These are phyloP conservation scores for Sordariomycetes sp. DNA, from an alignment of 2,329 filamentous ascomycete species.

Conservation along the genomic window DNA sequence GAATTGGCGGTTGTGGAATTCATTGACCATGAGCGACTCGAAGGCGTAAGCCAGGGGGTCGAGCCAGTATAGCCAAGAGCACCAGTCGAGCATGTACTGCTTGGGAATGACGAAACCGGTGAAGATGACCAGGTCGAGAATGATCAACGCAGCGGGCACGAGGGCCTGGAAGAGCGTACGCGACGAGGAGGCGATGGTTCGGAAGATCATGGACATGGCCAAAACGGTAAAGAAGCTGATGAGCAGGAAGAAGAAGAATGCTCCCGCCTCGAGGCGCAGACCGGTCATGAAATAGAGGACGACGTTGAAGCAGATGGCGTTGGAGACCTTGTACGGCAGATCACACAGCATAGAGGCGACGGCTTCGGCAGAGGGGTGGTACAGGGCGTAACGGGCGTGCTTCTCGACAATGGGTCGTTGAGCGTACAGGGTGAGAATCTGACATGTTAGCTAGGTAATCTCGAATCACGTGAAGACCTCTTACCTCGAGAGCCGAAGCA, in stretches of 20 bases:
- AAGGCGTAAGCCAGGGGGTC: constrained; percentile 76
- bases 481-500: constrained; percentile 63
- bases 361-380: constrained; percentile 86
- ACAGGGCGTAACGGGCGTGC: constrained; percentile 76
- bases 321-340: constrained; percentile 68
- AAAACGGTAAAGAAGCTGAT: constrained; percentile 66
- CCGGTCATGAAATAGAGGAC: constrained; percentile 83
- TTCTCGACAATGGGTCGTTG: constrained; percentile 92
- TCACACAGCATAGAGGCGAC: constrained; percentile 79
- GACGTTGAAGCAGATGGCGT: constrained; percentile 68
- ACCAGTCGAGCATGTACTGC: constrained; percentile 69
- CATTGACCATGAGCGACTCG: constrained; percentile 73
- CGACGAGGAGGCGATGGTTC: constrained; percentile 69
- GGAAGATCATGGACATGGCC: constrained; percentile 80
- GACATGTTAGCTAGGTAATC: constrained; percentile 5
- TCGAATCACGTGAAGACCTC: constrained; percentile 11
- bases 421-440: constrained; percentile 76
- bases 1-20: constrained; percentile 62
- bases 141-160: constrained; percentile 50
- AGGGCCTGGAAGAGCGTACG: constrained; percentile 59
- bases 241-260: constrained; percentile 81
- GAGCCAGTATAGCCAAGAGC: constrained; percentile 74
- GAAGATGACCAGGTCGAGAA: constrained; percentile 58
- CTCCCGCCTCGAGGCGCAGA: constrained; percentile 60
- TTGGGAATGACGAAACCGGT: constrained; percentile 61